Base-by-base conservation (phyloP, 345 rosid species). In the Noccaea bulbosa region DNA sequence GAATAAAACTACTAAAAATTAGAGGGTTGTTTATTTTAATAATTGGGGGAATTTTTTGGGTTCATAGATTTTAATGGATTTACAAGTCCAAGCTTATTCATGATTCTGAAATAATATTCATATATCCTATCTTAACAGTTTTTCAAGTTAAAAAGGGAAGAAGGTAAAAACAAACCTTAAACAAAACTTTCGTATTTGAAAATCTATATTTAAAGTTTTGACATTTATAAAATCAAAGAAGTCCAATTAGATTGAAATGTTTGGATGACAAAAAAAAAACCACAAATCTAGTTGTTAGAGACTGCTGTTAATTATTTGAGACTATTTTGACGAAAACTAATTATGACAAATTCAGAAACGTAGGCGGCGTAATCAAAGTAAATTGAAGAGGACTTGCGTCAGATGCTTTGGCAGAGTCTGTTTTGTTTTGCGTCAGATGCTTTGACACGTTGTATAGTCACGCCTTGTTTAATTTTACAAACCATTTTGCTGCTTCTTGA, bases 341-440 rank as follows among this genome's bases (percentile, higher is more conserved):
- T n/a, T 15, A 15, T 8, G 65, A 43, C 65, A 61, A 14, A 33
- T 30, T 5, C 22, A 30, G 11, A 35, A 55, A 56, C 45, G n/a
- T 53, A 38, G 32, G 43, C 43, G 60, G 43, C 60, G 35, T 33
- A 34, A 8, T 3, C 2, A 8, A 55, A 34, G 8, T 55, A 34
- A 4, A 34, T 14, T 34, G 15, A 5, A 55, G 27, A 34, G 33
- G 44, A 64, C 56, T 35, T 64, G 3, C 41, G n/a, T 48, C 46
- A 48, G 56, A 48, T 48, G 49, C 20, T 20, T 49, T 22, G 69
- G 47, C 35, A 56, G 32, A 24, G 47, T 49, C 37, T 20, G 35
- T 37, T 49, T 20, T 22, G 37, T 37, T 22, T 22, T n/a, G n/a
- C n/a, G n/a, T n/a, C n/a, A n/a, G n/a, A n/a, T n/a, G n/a, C n/a